Conservation (phyloP, 371 early-diverging fungal genomes). For the Circinella minor region DNA sequence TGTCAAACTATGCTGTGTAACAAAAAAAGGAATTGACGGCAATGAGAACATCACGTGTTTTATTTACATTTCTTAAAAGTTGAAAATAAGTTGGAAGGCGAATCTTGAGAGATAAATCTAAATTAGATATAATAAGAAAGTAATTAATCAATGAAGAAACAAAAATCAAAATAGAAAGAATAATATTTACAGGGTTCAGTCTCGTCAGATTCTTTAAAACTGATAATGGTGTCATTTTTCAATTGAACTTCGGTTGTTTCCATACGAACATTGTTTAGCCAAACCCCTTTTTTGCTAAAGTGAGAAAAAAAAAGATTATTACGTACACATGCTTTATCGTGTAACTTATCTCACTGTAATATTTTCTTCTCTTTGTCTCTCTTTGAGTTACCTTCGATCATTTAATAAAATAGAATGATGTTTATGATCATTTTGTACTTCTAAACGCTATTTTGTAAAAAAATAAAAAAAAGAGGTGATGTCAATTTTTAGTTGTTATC, state of each 20-base stretch:
- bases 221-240: background rate
- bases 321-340: background rate
- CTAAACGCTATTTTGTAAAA: background rate
- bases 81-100: constrained; percentile 6
- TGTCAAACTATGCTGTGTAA: constrained; percentile 7
- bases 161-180: background rate
- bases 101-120: background rate
- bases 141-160: too few species aligned
- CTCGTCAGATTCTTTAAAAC: background rate
- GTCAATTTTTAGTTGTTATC: background rate
- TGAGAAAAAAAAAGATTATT: background rate
- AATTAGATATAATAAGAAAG: too few species aligned
- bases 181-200: background rate
- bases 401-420: background rate
- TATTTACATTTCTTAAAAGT: background rate
- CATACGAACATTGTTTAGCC: background rate
- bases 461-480: background rate
- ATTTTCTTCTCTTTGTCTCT: background rate
- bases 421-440: background rate
- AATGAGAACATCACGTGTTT: background rate
- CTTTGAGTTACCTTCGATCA: background rate
- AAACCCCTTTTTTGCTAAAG: background rate
- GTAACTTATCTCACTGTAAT: background rate
- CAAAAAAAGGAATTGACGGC: background rate
- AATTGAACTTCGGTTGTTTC: background rate